Evolutionary conservation across 805 yeast genomes (phyloP).

Genomic region (Saccharomycopsis vini): DNA sequence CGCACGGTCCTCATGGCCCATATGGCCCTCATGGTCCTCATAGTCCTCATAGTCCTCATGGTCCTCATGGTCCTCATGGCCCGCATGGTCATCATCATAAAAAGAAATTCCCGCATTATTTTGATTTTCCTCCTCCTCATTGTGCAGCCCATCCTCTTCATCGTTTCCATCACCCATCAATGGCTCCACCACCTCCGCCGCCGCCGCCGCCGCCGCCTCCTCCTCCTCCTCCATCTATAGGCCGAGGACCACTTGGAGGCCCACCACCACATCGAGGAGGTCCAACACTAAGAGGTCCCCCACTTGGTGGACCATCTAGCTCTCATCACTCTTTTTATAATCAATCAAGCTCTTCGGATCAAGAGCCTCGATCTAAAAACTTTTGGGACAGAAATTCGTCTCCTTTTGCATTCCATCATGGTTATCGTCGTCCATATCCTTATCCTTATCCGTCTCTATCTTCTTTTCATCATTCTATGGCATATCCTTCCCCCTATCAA

Average conservation of each 20-base stretch:
- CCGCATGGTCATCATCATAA: too few relatives aligned
- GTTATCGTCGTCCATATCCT: too few relatives aligned
- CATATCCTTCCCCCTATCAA: too few relatives aligned
- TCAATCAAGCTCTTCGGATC: too few relatives aligned
- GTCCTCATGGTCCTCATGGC: neutral
- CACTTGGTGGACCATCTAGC: conserved; percentile 7
- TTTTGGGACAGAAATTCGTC: too few relatives aligned
- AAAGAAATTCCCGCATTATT: too few relatives aligned
- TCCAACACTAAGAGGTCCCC: conserved; percentile 18
- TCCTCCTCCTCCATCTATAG: conserved; percentile 15
- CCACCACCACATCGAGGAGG: neutral
- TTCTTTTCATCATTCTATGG: too few relatives aligned
- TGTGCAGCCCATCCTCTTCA: neutral
- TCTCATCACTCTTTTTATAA: too few relatives aligned
- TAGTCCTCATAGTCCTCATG: conserved; percentile 3
- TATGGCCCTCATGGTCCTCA: conserved; percentile 9
- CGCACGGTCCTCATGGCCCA: conserved; percentile 1
- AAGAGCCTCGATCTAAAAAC: too few relatives aligned
- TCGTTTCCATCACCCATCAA: neutral
- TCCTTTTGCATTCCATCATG: too few relatives aligned
- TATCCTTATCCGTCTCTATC: too few relatives aligned
- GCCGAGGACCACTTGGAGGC: neutral
- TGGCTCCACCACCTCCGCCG: neutral
- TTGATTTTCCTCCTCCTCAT: neutral
- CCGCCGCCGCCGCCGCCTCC: conserved; percentile 13